These are phyloP conservation scores for Gossypium gossypioides DNA, from an alignment of 441 rosid species.

Conservation along the genomic window DNA sequence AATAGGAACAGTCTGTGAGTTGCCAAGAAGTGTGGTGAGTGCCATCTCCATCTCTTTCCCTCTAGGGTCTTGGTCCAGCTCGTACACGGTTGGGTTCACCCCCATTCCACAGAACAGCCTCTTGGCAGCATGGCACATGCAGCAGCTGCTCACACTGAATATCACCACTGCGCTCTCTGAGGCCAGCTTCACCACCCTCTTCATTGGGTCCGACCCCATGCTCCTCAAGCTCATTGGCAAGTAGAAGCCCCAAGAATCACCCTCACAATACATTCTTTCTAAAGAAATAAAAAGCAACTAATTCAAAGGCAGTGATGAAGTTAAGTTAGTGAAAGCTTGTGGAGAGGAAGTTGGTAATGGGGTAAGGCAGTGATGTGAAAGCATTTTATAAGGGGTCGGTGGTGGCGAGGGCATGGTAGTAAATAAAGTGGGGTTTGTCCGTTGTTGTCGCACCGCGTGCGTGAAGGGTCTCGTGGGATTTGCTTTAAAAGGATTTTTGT, in stretches of 20 bases:
- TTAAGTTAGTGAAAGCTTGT: neutral
- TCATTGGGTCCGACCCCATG: conserved; percentile 26
- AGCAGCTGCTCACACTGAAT: conserved; percentile 46
- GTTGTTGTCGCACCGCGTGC: conserved; percentile 48
- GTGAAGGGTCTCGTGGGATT: conserved; percentile 14
- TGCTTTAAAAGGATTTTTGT: conserved; percentile 25
- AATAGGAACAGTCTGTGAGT: conserved; percentile 30
- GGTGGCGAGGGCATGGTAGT: conserved; percentile 8
- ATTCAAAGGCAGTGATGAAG: neutral
- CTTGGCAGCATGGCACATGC: conserved; percentile 6
- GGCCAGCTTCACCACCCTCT: conserved; percentile 36
- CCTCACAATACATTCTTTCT: conserved; percentile 20
- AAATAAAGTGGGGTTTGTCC: conserved; percentile 28
- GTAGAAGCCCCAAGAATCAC: conserved; percentile 20
- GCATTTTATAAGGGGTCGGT: neutral
- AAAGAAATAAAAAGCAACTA: neutral
- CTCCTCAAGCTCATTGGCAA: conserved; percentile 4
- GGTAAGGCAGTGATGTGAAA: neutral
- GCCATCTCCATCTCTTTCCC: conserved; percentile 23
- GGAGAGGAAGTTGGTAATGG: no score
- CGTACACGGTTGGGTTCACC: neutral
- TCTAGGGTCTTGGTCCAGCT: neutral
- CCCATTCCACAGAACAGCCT: neutral
- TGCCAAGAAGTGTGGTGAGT: conserved; percentile 30
- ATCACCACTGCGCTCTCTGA: conserved; percentile 58